Evolutionary conservation across 306 rosid species (phyloP).

Genomic region (Abrus pulchellus): DNA sequence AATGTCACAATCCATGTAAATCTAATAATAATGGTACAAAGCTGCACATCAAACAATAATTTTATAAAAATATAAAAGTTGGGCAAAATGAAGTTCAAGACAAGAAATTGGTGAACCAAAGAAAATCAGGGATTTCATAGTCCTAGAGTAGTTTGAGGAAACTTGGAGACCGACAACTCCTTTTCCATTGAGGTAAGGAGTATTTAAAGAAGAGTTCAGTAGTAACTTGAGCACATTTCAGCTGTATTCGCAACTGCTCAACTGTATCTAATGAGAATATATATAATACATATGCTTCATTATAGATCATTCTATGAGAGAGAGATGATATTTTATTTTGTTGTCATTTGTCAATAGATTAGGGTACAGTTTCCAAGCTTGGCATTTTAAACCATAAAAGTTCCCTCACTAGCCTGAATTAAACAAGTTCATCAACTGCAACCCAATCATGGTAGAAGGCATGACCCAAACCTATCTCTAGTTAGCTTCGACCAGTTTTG

Average conservation of each 20-base stretch:
- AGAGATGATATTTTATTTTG: no score
- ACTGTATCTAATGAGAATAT: not conserved
- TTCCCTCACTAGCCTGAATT: no score
- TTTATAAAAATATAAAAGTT: not conserved
- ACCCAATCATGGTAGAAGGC: no score
- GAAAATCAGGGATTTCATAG: not conserved
- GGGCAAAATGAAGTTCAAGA: not conserved
- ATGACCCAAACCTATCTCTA: no score
- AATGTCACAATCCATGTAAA: not conserved
- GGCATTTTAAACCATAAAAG: no score
- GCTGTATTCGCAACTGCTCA: conserved; percentile 6
- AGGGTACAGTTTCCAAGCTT: no score
- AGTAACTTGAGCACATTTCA: not conserved
- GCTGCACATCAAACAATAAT: conserved; percentile 4
- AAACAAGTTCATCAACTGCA: no score
- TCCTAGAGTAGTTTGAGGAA: conserved; percentile 13
- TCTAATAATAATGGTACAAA: not conserved
- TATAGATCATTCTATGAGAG: conserved; percentile 11
- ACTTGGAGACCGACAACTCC: not conserved
- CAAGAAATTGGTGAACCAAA: not conserved
- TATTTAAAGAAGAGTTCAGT: not conserved
- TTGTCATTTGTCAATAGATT: no score
- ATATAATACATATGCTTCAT: conserved; percentile 21
- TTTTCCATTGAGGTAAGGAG: conserved; percentile 9
- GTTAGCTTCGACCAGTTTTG: no score